phyloP scores from a whole-genome alignment of 768 basidiomycete genomes.

The Leccinum broughii region DNA sequence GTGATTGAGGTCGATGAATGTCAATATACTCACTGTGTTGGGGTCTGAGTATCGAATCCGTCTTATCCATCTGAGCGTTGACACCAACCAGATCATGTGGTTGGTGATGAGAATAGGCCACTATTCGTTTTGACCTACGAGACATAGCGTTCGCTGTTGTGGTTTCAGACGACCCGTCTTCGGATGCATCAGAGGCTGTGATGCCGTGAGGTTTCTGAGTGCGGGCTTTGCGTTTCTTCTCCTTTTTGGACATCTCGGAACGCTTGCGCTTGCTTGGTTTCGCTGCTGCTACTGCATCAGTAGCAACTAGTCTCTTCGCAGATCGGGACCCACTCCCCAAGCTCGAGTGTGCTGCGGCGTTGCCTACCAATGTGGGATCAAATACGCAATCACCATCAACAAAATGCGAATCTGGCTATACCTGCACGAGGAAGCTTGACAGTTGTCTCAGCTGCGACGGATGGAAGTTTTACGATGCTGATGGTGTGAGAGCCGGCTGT shows the following conservation, averaged over 20 bases:
- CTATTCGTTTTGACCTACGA: slow-evolving; percentile 15
- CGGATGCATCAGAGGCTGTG: slow-evolving; percentile 24
- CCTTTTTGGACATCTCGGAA: neutral
- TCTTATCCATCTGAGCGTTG: neutral
- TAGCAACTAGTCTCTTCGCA: neutral
- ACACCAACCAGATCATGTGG: neutral
- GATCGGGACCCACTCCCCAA: neutral
- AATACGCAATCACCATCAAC: neutral
- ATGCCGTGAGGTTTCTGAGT: slow-evolving; percentile 22
- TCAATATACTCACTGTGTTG: neutral
- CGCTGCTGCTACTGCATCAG: neutral
- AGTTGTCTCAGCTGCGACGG: neutral
- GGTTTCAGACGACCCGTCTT: slow-evolving; percentile 16
- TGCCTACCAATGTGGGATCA: slow-evolving; percentile 4
- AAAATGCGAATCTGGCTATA: slow-evolving; percentile 2
- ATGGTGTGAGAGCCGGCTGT: neutral
- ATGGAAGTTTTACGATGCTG: neutral
- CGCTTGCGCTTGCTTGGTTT: neutral
- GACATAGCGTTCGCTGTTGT: slow-evolving; percentile 1
- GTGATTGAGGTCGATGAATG: neutral
- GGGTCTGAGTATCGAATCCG: neutral
- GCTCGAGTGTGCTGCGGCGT: neutral
- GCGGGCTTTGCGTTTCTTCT: slow-evolving; percentile 25
- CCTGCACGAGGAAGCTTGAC: slow-evolving; percentile 8
- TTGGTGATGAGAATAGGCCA: slow-evolving; percentile 6